A percentile compares a stretch with the other conserved stretches of the same genome.
Evolutionary conservation across 2,329 filamentous ascomycete genomes (phyloP).

Genomic region (Fusarium sp.): DNA sequence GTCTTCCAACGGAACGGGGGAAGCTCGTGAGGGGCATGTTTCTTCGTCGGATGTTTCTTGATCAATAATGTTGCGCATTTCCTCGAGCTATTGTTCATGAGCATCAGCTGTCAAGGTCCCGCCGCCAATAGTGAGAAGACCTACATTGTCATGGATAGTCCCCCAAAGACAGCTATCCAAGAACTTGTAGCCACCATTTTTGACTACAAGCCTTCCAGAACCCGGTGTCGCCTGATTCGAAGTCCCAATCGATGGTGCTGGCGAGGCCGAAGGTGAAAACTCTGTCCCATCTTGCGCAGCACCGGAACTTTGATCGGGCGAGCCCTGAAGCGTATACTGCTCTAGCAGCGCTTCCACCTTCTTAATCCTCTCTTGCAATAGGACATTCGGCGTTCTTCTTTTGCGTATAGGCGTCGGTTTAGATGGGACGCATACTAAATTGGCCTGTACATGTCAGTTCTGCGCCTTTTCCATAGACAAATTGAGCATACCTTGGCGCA

Average conservation of each 20-base stretch:
- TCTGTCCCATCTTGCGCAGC: not conserved
- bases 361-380: slow-evolving; percentile 11
- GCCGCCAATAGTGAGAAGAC: not conserved
- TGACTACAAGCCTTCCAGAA: slow-evolving; percentile 11
- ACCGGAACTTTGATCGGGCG: not conserved
- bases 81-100: not conserved
- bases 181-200: slow-evolving; percentile 19
- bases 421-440: slow-evolving; percentile 6
- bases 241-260: not conserved
- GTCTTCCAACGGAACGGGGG: not conserved
- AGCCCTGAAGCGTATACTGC: slow-evolving; percentile 8
- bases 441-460: not conserved
- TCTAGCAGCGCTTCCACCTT: slow-evolving; percentile 16
- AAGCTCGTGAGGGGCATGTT: not conserved
- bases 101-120: too few relatives aligned
- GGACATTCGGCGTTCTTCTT: slow-evolving; percentile 18
- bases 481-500: not conserved
- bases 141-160: slow-evolving; percentile 9
- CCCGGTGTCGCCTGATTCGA: not conserved
- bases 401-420: slow-evolving; percentile 18
- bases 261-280: not conserved
- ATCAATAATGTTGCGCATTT: slow-evolving; percentile 24
- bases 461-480: rapidly evolving
- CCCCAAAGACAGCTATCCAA: slow-evolving; percentile 8
- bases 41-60: slow-evolving; percentile 22